A percentile compares a stretch with the other conserved stretches of the same genome.
These are phyloP conservation scores for Globisporangium paroecandrum DNA, from an alignment of 352 stramenopile genomes.

Conservation along the genomic window DNA sequence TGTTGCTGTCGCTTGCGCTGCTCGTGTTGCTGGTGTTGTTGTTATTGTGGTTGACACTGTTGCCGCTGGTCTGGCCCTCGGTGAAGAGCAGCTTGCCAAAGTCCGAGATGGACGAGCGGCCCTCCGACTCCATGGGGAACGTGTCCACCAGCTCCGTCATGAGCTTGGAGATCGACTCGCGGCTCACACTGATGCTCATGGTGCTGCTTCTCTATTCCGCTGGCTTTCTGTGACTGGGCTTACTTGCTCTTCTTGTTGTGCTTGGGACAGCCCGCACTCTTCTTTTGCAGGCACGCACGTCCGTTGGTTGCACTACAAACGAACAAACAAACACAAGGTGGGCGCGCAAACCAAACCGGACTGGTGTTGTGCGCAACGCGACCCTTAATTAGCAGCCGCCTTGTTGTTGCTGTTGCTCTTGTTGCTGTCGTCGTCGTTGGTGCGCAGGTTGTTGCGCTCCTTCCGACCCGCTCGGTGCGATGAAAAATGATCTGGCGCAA, in stretches of 20 bases:
- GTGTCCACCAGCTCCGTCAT: conserved; percentile 83
- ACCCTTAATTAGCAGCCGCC: conserved; percentile 1
- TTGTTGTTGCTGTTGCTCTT: neutral
- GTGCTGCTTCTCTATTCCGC: conserved; percentile 5
- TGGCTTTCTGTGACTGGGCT: conserved; percentile 2
- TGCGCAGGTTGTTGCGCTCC: neutral
- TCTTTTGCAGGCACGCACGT: conserved; percentile 7
- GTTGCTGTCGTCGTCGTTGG: neutral
- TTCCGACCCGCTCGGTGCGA: conserved; percentile 8
- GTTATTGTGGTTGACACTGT: conserved; percentile 8
- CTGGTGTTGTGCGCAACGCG: conserved; percentile 3
- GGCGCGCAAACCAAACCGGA: neutral
- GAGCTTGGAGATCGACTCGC: conserved; percentile 83
- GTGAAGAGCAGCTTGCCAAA: conserved; percentile 86
- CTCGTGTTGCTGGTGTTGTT: conserved; percentile 1
- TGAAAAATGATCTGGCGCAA: conserved; percentile 9
- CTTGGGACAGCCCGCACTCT: neutral
- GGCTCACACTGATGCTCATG: conserved; percentile 78
- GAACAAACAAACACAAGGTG: conserved; percentile 1
- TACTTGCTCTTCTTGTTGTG: conserved; percentile 5
- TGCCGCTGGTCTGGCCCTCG: conserved; percentile 41
- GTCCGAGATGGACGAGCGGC: conserved; percentile 79
- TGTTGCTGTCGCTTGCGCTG: conserved; percentile 3
- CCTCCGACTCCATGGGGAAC: conserved; percentile 75
- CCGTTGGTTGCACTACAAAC: neutral